Base-by-base conservation (phyloP, 495 filamentous ascomycete species). In the Penicillium bovifimosum region DNA sequence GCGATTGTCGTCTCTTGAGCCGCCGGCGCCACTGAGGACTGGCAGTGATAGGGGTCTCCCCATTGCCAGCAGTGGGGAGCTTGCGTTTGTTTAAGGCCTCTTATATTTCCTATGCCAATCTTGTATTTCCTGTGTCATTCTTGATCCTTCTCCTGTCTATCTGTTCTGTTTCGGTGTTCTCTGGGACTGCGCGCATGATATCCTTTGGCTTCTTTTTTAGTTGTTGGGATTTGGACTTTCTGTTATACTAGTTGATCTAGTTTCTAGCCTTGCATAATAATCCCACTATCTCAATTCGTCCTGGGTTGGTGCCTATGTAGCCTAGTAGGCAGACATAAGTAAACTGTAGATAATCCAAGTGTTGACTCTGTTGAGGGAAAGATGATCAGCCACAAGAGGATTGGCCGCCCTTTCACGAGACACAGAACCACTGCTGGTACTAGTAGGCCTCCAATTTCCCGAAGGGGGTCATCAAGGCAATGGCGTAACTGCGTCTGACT, bases 131-230 rank as follows among this genome's bases (percentile, higher is more conserved):
- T 27, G 20, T 44, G 5, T 50, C 40, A 4, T 24, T 4, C 20
- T 49, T 28, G 6, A n/a, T n/a, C n/a, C 27, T 31, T 14, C 20
- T 42, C 9, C 20, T 27, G 39, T 39, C 26, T 48, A 24, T 44
- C 13, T n/a, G 17, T 50, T 43, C 10, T 39, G 38, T 27, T 47
- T 41, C 18, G 63, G 55, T 45, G 56, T 60, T 55, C 18, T 54
- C 43, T 47, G 54, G 62, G 54, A 65, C 61, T 61, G 62, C 62
- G 62, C 60, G 52, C 54, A 59, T 65, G 63, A 63, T 65, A 65
- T 65, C 63, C 63, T 62, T 56, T 54, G 47, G 50, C 44, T 53
- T 60, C n/a, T 56, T 36, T 44, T 51, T 55, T 39, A 26, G 45
- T 50, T 50, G 28, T 55, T 32, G 24, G 35, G 17, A 38, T 26